Evolutionary conservation across 176 grass and related monocot genomes (phyloP).

Genomic region (Chloris gayana): DNA sequence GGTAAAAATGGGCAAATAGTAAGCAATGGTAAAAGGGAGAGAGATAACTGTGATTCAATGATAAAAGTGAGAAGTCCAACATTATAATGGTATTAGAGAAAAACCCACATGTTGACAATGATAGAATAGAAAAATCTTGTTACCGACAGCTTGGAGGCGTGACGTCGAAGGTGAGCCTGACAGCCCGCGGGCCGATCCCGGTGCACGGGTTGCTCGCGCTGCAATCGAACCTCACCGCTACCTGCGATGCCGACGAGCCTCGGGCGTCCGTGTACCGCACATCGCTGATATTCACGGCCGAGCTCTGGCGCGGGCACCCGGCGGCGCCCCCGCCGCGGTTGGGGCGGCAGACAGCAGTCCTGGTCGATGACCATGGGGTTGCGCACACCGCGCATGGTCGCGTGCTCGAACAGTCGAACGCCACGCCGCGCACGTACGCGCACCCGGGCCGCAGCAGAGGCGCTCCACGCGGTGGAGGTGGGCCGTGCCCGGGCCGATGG

Average conservation of each 20-base stretch:
- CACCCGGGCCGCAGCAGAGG: conserved; percentile 69
- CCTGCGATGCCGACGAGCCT: conserved; percentile 56
- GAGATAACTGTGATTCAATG: too few species aligned
- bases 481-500: conserved; percentile 61
- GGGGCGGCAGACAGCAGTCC: conserved; percentile 63
- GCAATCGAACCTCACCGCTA: conserved; percentile 66
- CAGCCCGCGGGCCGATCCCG: conserved; percentile 49
- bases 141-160: conserved; percentile 52
- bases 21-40: too few species aligned
- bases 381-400: conserved; percentile 46
- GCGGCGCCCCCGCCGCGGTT: conserved; percentile 24
- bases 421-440: conserved; percentile 47
- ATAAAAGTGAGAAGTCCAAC: too few species aligned
- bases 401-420: conserved; percentile 60
- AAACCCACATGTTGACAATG: too few species aligned
- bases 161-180: conserved; percentile 62
- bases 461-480: conserved; percentile 62
- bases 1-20: too few species aligned
- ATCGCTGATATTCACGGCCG: conserved; percentile 63
- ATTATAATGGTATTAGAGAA: too few species aligned
- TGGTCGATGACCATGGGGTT: conserved; percentile 75
- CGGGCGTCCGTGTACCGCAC: conserved; percentile 57
- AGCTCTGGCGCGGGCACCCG: conserved; percentile 54
- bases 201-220: conserved; percentile 72
- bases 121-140: too few species aligned